Conservation (phyloP, 1,284 basidiomycete genomes). For the Xerocomus minutiporus region DNA sequence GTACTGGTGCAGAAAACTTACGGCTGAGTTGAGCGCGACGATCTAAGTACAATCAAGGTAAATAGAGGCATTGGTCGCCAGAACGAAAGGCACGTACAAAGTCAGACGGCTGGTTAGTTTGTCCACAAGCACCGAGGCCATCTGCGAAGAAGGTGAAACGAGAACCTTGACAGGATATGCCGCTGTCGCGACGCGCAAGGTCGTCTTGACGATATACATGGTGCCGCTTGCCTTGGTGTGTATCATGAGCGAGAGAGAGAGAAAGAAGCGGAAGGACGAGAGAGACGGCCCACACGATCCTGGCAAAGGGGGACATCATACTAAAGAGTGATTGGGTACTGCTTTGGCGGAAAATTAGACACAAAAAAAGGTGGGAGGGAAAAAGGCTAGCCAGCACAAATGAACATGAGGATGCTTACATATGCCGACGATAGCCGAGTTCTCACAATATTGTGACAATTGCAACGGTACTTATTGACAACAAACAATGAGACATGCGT, state of each 20-base stretch:
- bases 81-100: conserved; percentile 20
- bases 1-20: conserved; percentile 7
- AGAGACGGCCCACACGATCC: conserved; percentile 12
- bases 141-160: conserved; percentile 30
- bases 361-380: background rate
- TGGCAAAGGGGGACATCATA: conserved; percentile 21
- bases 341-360: conserved; percentile 2
- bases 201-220: conserved; percentile 24
- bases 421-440: conserved; percentile 1
- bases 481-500: background rate
- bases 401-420: background rate
- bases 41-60: conserved; percentile 23
- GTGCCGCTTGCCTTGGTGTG: conserved; percentile 23
- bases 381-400: background rate
- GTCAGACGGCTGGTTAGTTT: conserved; percentile 13
- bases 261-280: conserved; percentile 18
- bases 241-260: conserved; percentile 16
- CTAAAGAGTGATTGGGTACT: conserved; percentile 21
- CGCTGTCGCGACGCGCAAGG: conserved; percentile 24
- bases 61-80: background rate
- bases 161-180: conserved; percentile 24
- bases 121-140: conserved; percentile 30
- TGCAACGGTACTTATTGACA: background rate
- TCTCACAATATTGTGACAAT: background rate
- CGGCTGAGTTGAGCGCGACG: conserved; percentile 32